Evolutionary conservation across 257 asterid genomes (phyloP), one percentile per base, ranked within the genome.

Genomic region (Nicotiana knightiana): DNA sequence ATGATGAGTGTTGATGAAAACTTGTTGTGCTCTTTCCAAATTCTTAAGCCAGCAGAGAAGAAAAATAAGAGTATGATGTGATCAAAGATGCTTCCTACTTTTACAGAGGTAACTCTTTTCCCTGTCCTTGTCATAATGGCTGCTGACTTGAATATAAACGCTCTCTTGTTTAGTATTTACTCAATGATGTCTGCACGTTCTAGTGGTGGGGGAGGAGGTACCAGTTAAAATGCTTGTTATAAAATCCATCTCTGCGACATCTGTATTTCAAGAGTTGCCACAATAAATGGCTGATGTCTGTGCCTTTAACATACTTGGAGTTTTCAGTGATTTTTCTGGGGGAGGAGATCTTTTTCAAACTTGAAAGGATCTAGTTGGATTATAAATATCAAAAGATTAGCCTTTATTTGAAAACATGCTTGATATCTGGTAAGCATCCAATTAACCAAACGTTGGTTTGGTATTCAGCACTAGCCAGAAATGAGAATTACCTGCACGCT

Each of bases 1-100:
- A 84, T 86, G 89, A 86, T 86, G 89, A 86, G 87, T 59, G 82
- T 86, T 82, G 89, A 86, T 79, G 89, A 86, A 65, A 86, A 86
- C 54, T 82, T 86, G 85, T 63, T 86, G 86, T 86, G 89, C 83
- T 86, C 89, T 35, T 86, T 86, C 70, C 89, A 87, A 75, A 87
- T 87, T 82, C 89, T 87, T 6, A 87, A 87, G 81, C 89, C 89
- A 82, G 89, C 89, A 2, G 89, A 87, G 85, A 85, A 83, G 61
- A 87, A 87, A 81, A 87, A 84, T 58, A 87, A 87, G 85, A 68
- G 82, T 46, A 83, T 83, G 82, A 85, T 71, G 81, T 82, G 87
- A 30, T 73, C 85, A 21, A 87, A 87, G 73, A 85, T 82, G 76
- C 67, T 61, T 57, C 62, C 62, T 4, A 57, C 24, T 16, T 55